Evolutionary conservation across 805 yeast genomes (phyloP).

Genomic region (Candida nonsorbophila): DNA sequence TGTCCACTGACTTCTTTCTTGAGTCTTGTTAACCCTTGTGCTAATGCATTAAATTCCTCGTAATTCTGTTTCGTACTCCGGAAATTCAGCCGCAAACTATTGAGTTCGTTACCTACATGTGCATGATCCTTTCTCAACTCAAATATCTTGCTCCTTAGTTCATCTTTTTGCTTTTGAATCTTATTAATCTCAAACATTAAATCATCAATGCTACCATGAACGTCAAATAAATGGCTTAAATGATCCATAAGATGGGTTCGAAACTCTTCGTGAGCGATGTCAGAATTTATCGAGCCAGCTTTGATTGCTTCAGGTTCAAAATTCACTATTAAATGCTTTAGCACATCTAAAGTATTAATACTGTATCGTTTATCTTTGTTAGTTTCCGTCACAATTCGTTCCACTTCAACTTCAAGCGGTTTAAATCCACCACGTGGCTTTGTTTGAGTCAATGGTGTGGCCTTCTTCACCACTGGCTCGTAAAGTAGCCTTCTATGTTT

Average conservation of each 20-base stretch:
- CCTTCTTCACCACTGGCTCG: no score
- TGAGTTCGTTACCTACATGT: conserved; percentile 26
- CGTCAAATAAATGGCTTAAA: conserved; percentile 25
- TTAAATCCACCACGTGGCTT: conserved; percentile 17
- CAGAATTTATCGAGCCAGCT: conserved; percentile 14
- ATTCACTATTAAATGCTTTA: conserved; percentile 24
- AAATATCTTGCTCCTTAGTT: conserved; percentile 21
- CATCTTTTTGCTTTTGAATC: conserved; percentile 28
- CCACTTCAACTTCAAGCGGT: conserved; percentile 23
- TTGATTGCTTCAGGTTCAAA: conserved; percentile 17
- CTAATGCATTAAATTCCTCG: conserved; percentile 10
- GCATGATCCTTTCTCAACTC: conserved; percentile 26
- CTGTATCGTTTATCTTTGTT: conserved; percentile 19
- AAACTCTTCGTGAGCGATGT: conserved; percentile 23
- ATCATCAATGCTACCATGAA: conserved; percentile 29
- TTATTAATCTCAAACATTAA: conserved; percentile 20
- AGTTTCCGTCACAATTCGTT: conserved; percentile 17
- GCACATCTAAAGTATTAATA: conserved; percentile 32
- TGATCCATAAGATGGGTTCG: conserved; percentile 22
- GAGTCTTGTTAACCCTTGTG: background rate
- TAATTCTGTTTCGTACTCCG: conserved; percentile 11
- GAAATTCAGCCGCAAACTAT: conserved; percentile 17
- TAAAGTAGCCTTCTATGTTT: no score
- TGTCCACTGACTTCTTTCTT: conserved; percentile 1
- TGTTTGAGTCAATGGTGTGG: no score